Percentiles rank a stretch among this genome's conserved stretches.
phyloP scores from a whole-genome alignment of 2,329 filamentous ascomycete genomes.

The Talaromyces sp. region DNA sequence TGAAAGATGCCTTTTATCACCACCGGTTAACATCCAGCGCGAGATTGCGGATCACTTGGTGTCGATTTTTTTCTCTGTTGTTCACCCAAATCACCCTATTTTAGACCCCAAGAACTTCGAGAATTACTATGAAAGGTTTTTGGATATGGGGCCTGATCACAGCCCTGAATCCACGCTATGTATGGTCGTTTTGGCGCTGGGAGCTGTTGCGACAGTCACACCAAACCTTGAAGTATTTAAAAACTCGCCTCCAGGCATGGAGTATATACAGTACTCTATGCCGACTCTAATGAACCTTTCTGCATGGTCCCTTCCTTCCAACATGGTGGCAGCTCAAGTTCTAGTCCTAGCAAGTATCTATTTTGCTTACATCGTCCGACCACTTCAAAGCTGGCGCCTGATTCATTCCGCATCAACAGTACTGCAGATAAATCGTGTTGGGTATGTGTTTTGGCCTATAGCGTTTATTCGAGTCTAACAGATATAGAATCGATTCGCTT shows the following conservation, averaged over 20 bases:
- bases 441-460: background rate
- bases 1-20: background rate
- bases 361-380: constrained; percentile 29
- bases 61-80: background rate
- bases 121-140: constrained; percentile 17
- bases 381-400: constrained; percentile 30
- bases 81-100: constrained; percentile 3
- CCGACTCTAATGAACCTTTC: constrained; percentile 19
- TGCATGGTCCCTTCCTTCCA: constrained; percentile 3
- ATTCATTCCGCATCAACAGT: constrained; percentile 27
- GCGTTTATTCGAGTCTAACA: background rate
- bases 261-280: constrained; percentile 27
- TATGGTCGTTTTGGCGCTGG: constrained; percentile 26
- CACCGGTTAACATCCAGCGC: constrained; percentile 11
- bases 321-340: constrained; percentile 15
- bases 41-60: constrained; percentile 3
- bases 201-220: constrained; percentile 18
- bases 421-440: constrained; percentile 21
- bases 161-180: constrained; percentile 25
- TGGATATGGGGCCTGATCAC: constrained; percentile 16
- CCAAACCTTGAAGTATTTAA: constrained; percentile 13
- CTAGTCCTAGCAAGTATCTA: constrained; percentile 29
- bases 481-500: background rate
- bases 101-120: constrained; percentile 12
- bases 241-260: constrained; percentile 22